Evolutionary conservation across 1,284 basidiomycete species (phyloP), one percentile per base, ranked within the genome.

Genomic region (Trichosporon sp.): DNA sequence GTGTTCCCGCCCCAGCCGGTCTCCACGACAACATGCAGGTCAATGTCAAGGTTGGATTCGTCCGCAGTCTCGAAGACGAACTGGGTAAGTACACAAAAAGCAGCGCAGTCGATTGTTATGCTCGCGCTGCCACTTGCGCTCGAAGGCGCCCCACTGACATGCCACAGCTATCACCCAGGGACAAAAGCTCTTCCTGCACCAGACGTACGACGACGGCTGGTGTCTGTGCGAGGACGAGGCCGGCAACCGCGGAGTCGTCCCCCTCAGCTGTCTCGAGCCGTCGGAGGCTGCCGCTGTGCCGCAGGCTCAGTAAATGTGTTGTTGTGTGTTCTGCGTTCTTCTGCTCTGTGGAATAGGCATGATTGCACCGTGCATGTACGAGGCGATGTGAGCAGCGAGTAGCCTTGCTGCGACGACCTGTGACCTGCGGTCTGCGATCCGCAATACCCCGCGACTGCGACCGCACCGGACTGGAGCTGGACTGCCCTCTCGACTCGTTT

Each of bases 141-240:
- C 9, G 34, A 21, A 31, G 4, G 23, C 23, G 16, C 16, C 9
- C 25, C n/a, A 61, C 67, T 69, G 64, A 66, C 68, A 32, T 4
- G 19, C 31, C 5, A 2, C 59, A 76, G 79, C 77, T 44, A 76
- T 81, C 66, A 69, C 69, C 10, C 78, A 78, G n/a, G 77, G 74
- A 40, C 78, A 81, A 66, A 75, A 78, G 61, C 74, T 81, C 46
- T 78, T 72, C 68, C 71, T 81, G 10, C 76, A 80, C 70, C 74
- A 69, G 60, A 72, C 73, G 19, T 81, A 81, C 68, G 79, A 81
- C 61, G 79, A 81, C 68, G 79, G 78, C 14, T 81, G 79, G 79
- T 72, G 71, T 31, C 70, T 81, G 16, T 81, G 79, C 62, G 78
- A 80, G 68, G 74, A 78, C 63, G 70, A 74, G 49, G 68, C 70